These are phyloP conservation scores for Microbotryomycetes sp. DNA, from an alignment of 1,284 basidiomycete genomes.

Conservation along the genomic window DNA sequence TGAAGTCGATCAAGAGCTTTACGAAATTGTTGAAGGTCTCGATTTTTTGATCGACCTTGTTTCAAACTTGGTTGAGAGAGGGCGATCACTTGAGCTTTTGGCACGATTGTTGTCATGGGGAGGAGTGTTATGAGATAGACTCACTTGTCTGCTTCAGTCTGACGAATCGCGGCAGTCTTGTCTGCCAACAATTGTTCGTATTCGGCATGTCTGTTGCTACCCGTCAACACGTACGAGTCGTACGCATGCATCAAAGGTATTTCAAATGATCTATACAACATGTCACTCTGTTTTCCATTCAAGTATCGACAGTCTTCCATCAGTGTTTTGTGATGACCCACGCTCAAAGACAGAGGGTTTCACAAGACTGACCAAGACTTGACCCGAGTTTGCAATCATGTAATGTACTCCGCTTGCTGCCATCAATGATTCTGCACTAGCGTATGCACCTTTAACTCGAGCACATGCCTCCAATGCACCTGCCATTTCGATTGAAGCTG, in stretches of 20 bases:
- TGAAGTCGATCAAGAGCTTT: slow-evolving; percentile 33
- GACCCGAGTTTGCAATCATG: slow-evolving; percentile 32
- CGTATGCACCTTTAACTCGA: slow-evolving; percentile 35
- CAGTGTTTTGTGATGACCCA: too few relatives aligned
- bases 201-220: slow-evolving; percentile 32
- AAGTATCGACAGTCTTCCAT: neutral
- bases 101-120: too few relatives aligned
- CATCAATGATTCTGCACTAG: slow-evolving; percentile 31
- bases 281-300: slow-evolving; percentile 31
- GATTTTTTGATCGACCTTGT: slow-evolving; percentile 2
- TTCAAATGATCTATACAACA: slow-evolving; percentile 36
- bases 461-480: slow-evolving; percentile 32
- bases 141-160: slow-evolving; percentile 34
- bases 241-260: slow-evolving; percentile 33
- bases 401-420: slow-evolving; percentile 36
- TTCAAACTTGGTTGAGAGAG: too few relatives aligned
- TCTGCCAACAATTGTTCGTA: slow-evolving; percentile 33
- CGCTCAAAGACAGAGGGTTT: too few relatives aligned
- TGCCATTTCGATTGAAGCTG: slow-evolving; percentile 27
- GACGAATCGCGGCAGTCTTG: slow-evolving; percentile 35
- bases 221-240: slow-evolving; percentile 31
- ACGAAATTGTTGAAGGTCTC: slow-evolving; percentile 35
- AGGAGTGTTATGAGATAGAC: neutral
- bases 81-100: too few relatives aligned
- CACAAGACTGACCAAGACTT: slow-evolving; percentile 27